Conservation (phyloP, 768 basidiomycete species). For the Paxillus ammoniavirescens region DNA sequence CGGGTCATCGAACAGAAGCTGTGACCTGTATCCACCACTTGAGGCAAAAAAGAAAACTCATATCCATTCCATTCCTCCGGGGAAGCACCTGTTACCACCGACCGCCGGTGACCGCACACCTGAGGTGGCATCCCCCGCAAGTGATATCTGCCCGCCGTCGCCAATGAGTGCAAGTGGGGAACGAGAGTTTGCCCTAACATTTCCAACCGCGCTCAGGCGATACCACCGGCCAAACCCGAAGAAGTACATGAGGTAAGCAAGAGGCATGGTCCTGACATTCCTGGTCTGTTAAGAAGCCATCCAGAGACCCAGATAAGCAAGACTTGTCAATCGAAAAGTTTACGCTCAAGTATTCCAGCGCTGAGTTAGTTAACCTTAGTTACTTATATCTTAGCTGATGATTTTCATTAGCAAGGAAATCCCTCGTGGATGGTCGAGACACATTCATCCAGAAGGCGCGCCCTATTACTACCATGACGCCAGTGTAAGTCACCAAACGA, state of each 20-base stretch:
- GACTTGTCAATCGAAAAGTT: background rate
- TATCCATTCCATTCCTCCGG: too few species aligned
- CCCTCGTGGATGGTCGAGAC: slow-evolving; percentile 13
- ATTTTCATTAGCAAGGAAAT: background rate
- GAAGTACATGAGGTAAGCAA: background rate
- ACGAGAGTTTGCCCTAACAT: background rate
- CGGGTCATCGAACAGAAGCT: too few species aligned
- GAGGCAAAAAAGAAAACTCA: too few species aligned
- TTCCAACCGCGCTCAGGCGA: background rate
- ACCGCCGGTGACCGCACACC: too few species aligned
- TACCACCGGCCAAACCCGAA: background rate
- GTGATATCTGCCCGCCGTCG: too few species aligned
- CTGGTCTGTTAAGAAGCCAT: background rate
- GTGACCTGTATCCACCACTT: too few species aligned
- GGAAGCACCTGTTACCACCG: too few species aligned
- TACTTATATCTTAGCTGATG: background rate
- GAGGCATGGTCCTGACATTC: background rate
- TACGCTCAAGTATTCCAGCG: background rate
- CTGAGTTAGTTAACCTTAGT: background rate
- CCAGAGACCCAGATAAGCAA: background rate
- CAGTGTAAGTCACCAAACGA: slow-evolving; percentile 4
- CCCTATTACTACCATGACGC: slow-evolving; percentile 17
- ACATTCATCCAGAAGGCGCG: slow-evolving; percentile 22
- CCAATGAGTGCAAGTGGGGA: too few species aligned
- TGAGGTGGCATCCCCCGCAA: too few species aligned